These are phyloP conservation scores for Trichoderma citrinoviride DNA, from an alignment of 2,329 filamentous ascomycete species.

Conservation along the genomic window DNA sequence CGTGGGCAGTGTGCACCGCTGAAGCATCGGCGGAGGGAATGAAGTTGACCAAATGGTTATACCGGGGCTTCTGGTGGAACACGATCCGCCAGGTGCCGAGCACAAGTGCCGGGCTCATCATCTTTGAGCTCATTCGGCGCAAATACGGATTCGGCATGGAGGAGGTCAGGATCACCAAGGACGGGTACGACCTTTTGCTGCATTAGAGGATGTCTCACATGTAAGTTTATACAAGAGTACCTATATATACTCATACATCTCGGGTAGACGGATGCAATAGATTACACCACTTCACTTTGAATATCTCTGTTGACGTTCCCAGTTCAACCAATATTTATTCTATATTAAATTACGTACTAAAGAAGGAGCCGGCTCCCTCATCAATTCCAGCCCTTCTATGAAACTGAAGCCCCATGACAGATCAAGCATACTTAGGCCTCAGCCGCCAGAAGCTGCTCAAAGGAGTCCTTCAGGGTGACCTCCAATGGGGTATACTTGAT, in stretches of 20 bases:
- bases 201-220: constrained; percentile 25
- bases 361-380: background rate
- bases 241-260: background rate
- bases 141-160: constrained; percentile 67
- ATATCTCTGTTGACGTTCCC: background rate
- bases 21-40: constrained; percentile 57
- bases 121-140: constrained; percentile 71
- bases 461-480: constrained; percentile 19
- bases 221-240: constrained; percentile 10
- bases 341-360: background rate
- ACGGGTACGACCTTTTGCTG: constrained; percentile 70
- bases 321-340: too few species aligned
- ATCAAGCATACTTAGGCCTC: background rate
- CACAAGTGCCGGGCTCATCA: constrained; percentile 73
- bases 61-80: constrained; percentile 68
- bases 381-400: background rate
- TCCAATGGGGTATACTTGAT: constrained; percentile 54
- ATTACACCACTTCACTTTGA: background rate
- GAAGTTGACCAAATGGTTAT: constrained; percentile 62
- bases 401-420: background rate
- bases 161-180: constrained; percentile 62
- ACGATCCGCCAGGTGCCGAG: constrained; percentile 73
- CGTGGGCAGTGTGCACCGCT: constrained; percentile 57
- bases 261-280: constrained; percentile 7
- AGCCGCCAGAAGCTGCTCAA: constrained; percentile 4